phyloP scores from a whole-genome alignment of 257 asterid species.

The Primulina eburnea region DNA sequence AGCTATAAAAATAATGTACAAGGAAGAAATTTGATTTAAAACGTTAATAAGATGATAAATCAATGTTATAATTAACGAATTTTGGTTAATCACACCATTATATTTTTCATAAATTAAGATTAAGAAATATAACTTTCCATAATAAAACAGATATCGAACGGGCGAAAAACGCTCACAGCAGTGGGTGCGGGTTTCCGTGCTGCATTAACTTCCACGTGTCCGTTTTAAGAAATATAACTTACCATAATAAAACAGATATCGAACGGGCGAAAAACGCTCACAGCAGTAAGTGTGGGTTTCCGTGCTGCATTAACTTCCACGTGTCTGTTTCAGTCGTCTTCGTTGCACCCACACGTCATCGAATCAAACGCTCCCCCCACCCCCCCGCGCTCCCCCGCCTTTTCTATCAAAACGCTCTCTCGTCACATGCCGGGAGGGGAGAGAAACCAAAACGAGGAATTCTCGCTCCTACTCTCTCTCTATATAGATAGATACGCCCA shows the following conservation, averaged over 20 bases:
- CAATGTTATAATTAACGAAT: too few species aligned
- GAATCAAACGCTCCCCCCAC: conserved; percentile 25
- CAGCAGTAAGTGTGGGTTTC: background rate
- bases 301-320: conserved; percentile 14
- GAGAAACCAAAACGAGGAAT: conserved; percentile 27
- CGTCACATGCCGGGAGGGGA: conserved; percentile 5
- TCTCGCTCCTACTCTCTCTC: conserved; percentile 28
- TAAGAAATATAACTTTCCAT: too few species aligned
- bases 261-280: background rate
- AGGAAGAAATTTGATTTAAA: too few species aligned
- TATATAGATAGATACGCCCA: background rate
- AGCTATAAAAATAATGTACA: too few species aligned
- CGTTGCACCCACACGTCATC: conserved; percentile 21
- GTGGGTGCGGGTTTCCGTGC: background rate
- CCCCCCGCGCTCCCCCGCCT: background rate
- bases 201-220: conserved; percentile 20
- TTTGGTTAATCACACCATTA: too few species aligned
- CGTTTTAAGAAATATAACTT: background rate
- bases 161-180: background rate
- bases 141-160: background rate
- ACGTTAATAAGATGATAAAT: too few species aligned
- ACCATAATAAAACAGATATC: background rate
- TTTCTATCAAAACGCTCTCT: conserved; percentile 4
- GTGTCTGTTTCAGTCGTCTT: conserved; percentile 7
- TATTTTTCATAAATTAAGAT: too few species aligned